Evolutionary conservation across 2,329 filamentous ascomycete genomes (phyloP).

Genomic region (Aspergillus aculeatus): DNA sequence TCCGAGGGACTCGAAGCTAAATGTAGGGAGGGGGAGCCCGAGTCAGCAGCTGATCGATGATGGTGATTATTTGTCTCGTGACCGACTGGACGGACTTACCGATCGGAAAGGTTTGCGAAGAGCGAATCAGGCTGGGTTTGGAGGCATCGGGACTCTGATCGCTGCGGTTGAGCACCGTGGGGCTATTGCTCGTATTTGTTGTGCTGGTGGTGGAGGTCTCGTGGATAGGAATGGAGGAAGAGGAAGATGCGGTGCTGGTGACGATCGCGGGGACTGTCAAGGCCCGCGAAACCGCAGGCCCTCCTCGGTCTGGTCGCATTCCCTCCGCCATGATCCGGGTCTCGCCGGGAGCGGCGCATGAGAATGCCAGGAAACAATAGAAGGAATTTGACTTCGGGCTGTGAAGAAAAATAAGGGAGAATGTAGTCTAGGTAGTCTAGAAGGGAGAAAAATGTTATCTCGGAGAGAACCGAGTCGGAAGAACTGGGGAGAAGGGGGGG

Average conservation of each 20-base stretch:
- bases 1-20: constrained; percentile 31
- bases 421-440: not conserved
- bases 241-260: constrained; percentile 23
- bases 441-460: too few species aligned
- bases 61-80: constrained; percentile 4
- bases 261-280: constrained; percentile 27
- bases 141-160: constrained; percentile 13
- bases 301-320: constrained; percentile 23
- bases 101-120: constrained; percentile 24
- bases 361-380: not conserved
- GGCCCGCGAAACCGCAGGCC: constrained; percentile 23
- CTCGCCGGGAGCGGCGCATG: constrained; percentile 25
- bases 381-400: not conserved
- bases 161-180: constrained; percentile 4
- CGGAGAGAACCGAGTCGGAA: not conserved
- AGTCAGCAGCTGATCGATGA: constrained; percentile 10
- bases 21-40: constrained; percentile 5
- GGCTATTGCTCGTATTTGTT: constrained; percentile 8
- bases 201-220: constrained; percentile 8
- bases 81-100: constrained; percentile 24
- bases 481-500: not conserved
- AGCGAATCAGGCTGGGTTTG: constrained; percentile 15
- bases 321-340: constrained; percentile 34
- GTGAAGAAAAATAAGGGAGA: not conserved
- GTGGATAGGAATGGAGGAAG: constrained; percentile 14